Base-by-base conservation (phyloP, 1,284 basidiomycete species). In the Prillingera fragicola region DNA sequence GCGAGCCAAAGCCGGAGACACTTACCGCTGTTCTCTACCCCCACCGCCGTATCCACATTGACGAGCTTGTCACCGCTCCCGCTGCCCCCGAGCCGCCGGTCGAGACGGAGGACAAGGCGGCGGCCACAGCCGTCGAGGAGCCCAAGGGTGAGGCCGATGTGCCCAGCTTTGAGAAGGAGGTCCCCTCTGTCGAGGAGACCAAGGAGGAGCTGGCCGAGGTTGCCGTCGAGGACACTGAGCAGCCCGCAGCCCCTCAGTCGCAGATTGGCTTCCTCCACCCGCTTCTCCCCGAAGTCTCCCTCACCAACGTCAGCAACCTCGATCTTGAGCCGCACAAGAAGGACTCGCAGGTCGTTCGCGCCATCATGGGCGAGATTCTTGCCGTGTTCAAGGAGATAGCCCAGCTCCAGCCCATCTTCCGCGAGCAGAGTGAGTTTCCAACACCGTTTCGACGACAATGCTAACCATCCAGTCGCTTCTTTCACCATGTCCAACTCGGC, bases 351-450 rank as follows among this genome's bases (percentile, higher is more conserved):
- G 85, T 95, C 67, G 85, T 94, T 52, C 85, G 90, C 25, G 94
- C 94, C 3, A 86, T 96, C 74, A 94, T 92, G 83, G 84, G 85
- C 41, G 94, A 97, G 73, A 87, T 98, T 51, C 88, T 98, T 54
- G 86, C 86, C 36, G 90, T 96, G 25, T 97, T 98, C 80, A 98
- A 97, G 77, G 92, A 97, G 68, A 96, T 98, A 54, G 92, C 94
- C 0, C 88, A 94, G 67, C 78, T 97, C 41, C 96, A 95, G 72
- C 91, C 92, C 1, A 81, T 97, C 52, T 97, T 98, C 83, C 85
- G 94, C 40, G 94, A 97, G 73, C 94, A 97, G 70, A 95, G 63
- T 69, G 45, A 54, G 66, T 56, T 3, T 37, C 14, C n/a, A n/a
- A 10, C 2, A 9, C 12, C n/a, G n/a, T n/a, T n/a, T n/a, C n/a